phyloP scores from a whole-genome alignment of 352 stramenopile species.

The Pythium periplocum region DNA sequence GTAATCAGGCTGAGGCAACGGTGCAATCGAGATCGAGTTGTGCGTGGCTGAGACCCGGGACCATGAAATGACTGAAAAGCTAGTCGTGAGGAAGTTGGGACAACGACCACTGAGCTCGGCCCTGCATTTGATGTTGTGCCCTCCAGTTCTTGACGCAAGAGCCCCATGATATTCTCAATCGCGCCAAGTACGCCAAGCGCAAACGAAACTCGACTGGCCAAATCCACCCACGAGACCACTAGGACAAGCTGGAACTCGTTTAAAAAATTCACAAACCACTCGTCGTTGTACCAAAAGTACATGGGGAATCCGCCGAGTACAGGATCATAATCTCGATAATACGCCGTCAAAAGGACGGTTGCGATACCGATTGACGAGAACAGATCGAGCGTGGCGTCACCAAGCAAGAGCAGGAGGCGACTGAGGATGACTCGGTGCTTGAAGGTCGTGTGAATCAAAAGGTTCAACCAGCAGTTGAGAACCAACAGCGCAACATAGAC shows the following conservation, averaged over 20 bases:
- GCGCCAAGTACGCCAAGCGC: slow-evolving; percentile 25
- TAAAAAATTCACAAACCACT: slow-evolving; percentile 22
- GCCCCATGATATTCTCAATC: slow-evolving; percentile 26
- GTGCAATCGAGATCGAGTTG: neutral
- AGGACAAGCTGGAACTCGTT: slow-evolving; percentile 24
- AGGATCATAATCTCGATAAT: slow-evolving; percentile 6
- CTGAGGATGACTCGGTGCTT: slow-evolving; percentile 1
- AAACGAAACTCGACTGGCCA: slow-evolving; percentile 29
- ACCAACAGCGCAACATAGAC: slow-evolving; percentile 10
- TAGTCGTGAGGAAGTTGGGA: neutral
- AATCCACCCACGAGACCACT: slow-evolving; percentile 29
- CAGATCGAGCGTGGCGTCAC: slow-evolving; percentile 18
- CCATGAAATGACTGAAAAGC: too few species aligned
- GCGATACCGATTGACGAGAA: slow-evolving; percentile 14
- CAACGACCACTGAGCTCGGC: too few species aligned
- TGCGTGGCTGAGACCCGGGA: too few species aligned
- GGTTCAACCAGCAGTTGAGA: slow-evolving; percentile 15
- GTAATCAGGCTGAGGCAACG: neutral
- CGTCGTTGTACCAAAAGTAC: slow-evolving; percentile 18
- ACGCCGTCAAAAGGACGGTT: slow-evolving; percentile 6
- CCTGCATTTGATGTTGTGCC: neutral
- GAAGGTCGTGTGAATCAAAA: slow-evolving; percentile 1
- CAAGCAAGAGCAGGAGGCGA: slow-evolving; percentile 11
- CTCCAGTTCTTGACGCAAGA: slow-evolving; percentile 8
- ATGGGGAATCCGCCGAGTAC: slow-evolving; percentile 1